Conservation (phyloP, 2,329 filamentous ascomycete species). For the Epichloe bromicola region DNA sequence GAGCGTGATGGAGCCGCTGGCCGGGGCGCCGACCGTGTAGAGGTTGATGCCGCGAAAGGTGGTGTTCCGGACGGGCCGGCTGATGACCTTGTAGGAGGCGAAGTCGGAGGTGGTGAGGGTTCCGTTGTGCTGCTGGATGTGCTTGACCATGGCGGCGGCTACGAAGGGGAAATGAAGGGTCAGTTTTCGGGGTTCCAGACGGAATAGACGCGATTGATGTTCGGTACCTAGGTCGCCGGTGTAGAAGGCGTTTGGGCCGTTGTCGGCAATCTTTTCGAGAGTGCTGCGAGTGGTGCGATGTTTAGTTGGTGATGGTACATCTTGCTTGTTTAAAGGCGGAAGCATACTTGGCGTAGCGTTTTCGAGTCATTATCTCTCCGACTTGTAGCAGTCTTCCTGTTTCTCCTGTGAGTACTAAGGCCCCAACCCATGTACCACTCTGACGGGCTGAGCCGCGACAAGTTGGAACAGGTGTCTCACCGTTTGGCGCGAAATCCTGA, state of each 20-base stretch:
- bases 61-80: constrained; percentile 50
- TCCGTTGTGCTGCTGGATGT: constrained; percentile 58
- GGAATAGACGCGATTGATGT: not conserved
- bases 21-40: constrained; percentile 57
- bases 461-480: constrained; percentile 13
- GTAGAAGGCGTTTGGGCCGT: constrained; percentile 66
- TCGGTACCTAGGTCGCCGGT: constrained; percentile 44
- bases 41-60: constrained; percentile 60
- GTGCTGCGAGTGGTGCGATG: constrained; percentile 28
- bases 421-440: not conserved
- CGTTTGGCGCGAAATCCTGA: constrained; percentile 77
- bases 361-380: constrained; percentile 68
- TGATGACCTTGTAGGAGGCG: constrained; percentile 53
- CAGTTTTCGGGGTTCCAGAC: not conserved
- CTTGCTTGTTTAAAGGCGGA: not conserved
- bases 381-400: constrained; percentile 50
- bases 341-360: constrained; percentile 53
- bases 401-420: constrained; percentile 1
- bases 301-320: not conserved
- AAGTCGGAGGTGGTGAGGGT: constrained; percentile 76
- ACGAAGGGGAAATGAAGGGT: constrained; percentile 10
- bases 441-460: not conserved
- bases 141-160: constrained; percentile 61
- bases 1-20: constrained; percentile 63
- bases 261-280: constrained; percentile 59